phyloP scores from a whole-genome alignment of 1,284 basidiomycete genomes.

The Tremellales sp. region DNA sequence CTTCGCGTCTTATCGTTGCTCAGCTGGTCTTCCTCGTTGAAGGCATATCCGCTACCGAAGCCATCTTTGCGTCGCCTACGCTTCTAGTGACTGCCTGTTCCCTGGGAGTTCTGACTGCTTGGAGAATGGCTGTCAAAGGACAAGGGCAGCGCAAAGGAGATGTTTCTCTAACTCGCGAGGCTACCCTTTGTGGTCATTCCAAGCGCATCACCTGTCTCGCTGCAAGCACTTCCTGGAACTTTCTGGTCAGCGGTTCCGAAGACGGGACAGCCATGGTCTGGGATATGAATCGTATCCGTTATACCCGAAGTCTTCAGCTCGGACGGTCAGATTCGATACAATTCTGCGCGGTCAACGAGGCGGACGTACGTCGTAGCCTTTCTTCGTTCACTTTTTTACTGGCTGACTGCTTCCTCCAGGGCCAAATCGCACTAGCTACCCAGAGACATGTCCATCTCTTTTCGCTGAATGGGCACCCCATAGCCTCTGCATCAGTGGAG shows the following conservation, averaged over 20 bases:
- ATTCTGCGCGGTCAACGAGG: constrained; percentile 75
- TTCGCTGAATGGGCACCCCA: constrained; percentile 47
- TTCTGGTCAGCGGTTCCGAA: constrained; percentile 76
- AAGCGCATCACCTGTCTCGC: constrained; percentile 64
- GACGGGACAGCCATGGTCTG: constrained; percentile 83
- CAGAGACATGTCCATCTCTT: constrained; percentile 39
- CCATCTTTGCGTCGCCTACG: constrained; percentile 66
- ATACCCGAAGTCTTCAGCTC: constrained; percentile 71
- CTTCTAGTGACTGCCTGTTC: constrained; percentile 71
- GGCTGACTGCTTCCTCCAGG: constrained; percentile 21
- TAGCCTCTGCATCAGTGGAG: constrained; percentile 34
- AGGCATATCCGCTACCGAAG: constrained; percentile 66
- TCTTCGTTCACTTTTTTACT: neutral
- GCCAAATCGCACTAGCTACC: constrained; percentile 43
- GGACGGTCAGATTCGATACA: constrained; percentile 57
- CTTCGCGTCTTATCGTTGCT: constrained; percentile 13
- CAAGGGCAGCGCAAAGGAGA: constrained; percentile 32
- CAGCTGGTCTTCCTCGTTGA: constrained; percentile 73
- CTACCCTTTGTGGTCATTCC: constrained; percentile 73
- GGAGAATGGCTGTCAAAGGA: constrained; percentile 56
- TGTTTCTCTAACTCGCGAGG: constrained; percentile 54
- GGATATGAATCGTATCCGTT: constrained; percentile 81
- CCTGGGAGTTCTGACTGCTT: constrained; percentile 72
- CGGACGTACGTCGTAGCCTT: constrained; percentile 59
- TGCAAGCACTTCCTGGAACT: constrained; percentile 75